Percentiles rank a stretch among this genome's conserved stretches.
phyloP scores from a whole-genome alignment of 345 rosid genomes.

The Brassica napus region DNA sequence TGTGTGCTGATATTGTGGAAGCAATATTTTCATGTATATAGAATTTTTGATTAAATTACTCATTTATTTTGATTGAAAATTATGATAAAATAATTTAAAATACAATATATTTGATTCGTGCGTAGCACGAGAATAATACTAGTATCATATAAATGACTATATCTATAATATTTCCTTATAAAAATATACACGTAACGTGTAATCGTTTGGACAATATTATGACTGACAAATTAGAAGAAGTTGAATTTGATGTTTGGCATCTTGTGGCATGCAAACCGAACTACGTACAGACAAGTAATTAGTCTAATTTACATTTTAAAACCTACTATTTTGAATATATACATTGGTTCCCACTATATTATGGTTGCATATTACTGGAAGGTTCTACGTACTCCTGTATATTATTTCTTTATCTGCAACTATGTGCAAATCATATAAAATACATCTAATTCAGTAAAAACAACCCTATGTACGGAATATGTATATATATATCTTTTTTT shows the following conservation, averaged over 20 bases:
- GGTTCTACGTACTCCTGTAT: neutral
- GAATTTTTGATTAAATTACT: too few relatives aligned
- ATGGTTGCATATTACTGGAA: slow-evolving; percentile 26
- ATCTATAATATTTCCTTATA: neutral
- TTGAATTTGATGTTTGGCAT: slow-evolving; percentile 37
- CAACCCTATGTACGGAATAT: neutral
- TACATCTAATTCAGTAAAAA: neutral
- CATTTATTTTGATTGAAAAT: too few relatives aligned
- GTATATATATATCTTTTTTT: too few relatives aligned
- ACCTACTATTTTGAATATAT: neutral
- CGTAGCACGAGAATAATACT: too few relatives aligned
- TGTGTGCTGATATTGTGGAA: too few relatives aligned
- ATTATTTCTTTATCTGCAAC: neutral
- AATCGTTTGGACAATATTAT: slow-evolving; percentile 31
- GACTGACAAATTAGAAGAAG: slow-evolving; percentile 38
- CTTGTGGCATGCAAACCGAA: slow-evolving; percentile 46
- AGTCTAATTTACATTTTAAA: slow-evolving; percentile 5
- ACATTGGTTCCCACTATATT: slow-evolving; percentile 13
- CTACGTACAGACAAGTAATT: slow-evolving; percentile 30
- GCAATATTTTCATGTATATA: too few relatives aligned
- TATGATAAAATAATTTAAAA: too few relatives aligned
- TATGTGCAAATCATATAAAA: neutral
- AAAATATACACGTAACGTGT: neutral
- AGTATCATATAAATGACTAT: neutral
- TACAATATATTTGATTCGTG: too few relatives aligned